Conservation (phyloP, 2,329 filamentous ascomycete genomes). For the Arthrobotrys sinensis region DNA sequence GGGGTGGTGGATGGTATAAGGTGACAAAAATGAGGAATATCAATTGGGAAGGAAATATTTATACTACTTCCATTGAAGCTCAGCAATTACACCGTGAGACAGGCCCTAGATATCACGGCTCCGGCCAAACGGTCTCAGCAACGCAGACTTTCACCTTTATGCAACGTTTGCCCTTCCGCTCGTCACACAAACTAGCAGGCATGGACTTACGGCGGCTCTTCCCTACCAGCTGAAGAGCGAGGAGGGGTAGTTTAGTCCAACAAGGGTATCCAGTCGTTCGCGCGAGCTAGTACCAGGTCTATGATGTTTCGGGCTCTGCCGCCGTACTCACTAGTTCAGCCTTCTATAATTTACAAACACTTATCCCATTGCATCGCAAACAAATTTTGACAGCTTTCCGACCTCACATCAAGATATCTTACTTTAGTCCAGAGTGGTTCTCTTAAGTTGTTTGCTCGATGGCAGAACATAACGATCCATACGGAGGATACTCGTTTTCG, state of each 20-base stretch:
- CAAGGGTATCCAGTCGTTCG: background rate
- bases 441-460: background rate
- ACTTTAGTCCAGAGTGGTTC: background rate
- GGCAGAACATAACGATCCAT: slow-evolving; percentile 7
- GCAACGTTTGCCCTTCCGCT: slow-evolving; percentile 32
- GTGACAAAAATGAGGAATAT: background rate
- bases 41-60: background rate
- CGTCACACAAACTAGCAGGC: slow-evolving; percentile 20
- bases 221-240: background rate
- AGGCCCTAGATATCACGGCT: background rate
- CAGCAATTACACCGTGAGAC: background rate
- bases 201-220: background rate
- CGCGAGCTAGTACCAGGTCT: too few relatives aligned
- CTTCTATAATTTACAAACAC: background rate
- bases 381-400: background rate
- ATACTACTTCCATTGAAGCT: background rate
- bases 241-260: background rate
- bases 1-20: background rate
- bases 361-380: background rate
- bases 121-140: background rate
- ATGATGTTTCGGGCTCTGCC: background rate
- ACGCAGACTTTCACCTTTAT: slow-evolving; percentile 6
- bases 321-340: background rate
- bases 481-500: background rate
- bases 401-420: background rate